phyloP scores from a whole-genome alignment of 2,329 filamentous ascomycete genomes.

The Coniochaeta sp. region DNA sequence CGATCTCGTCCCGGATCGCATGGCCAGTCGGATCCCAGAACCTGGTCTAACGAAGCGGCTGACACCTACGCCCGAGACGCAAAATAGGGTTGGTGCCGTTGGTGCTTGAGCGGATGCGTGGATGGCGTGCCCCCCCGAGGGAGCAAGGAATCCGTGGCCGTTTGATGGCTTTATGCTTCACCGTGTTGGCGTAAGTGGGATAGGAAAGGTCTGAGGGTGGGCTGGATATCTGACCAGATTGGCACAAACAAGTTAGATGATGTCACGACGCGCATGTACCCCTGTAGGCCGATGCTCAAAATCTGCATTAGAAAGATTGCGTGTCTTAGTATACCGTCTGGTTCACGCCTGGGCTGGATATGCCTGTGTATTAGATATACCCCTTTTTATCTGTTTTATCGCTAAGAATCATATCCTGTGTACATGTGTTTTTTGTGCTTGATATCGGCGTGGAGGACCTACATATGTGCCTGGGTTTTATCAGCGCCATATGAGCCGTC shows the following conservation, averaged over 20 bases:
- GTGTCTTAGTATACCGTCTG: background rate
- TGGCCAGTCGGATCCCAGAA: constrained; percentile 49
- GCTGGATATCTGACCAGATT: background rate
- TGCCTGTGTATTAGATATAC: background rate
- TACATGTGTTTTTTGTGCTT: background rate
- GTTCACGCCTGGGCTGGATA: background rate
- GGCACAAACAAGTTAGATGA: background rate
- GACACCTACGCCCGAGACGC: constrained; percentile 40
- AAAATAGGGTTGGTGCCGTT: constrained; percentile 21
- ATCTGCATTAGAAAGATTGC: background rate
- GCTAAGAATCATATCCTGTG: background rate
- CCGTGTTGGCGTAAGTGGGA: background rate
- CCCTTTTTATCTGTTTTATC: background rate
- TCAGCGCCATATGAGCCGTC: no score
- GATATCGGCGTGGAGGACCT: background rate
- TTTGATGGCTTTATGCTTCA: background rate
- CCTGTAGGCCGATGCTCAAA: background rate
- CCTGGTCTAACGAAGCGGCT: constrained; percentile 33
- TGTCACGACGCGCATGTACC: background rate
- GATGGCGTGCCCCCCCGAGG: no score
- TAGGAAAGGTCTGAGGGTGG: background rate
- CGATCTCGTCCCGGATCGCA: constrained; percentile 54
- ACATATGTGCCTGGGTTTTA: background rate
- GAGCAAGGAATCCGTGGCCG: no score
- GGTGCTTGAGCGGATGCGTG: constrained; percentile 10